Percentiles rank a stretch among this genome's conserved stretches.
Evolutionary conservation across 2,329 filamentous ascomycete species (phyloP).

Genomic region (Arthrinium phaeospermum): DNA sequence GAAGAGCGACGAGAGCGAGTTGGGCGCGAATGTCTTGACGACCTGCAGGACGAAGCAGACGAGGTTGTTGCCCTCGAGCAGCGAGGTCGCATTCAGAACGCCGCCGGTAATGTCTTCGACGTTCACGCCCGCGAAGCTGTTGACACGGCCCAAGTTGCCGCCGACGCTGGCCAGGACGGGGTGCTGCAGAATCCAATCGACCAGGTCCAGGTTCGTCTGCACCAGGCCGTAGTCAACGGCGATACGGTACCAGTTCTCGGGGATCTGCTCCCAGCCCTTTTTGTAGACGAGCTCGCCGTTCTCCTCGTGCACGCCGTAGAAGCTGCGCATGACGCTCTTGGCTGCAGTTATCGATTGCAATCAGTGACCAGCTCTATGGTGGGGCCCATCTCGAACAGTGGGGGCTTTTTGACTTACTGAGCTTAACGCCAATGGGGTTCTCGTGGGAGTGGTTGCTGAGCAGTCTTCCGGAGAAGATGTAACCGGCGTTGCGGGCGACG

Average conservation of each 20-base stretch:
- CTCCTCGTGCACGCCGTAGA: slow-evolving; percentile 50
- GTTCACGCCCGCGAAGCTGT: slow-evolving; percentile 56
- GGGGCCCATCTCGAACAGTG: too few relatives aligned
- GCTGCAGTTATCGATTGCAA: slow-evolving; percentile 29
- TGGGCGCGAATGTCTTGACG: slow-evolving; percentile 47
- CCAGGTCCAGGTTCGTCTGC: slow-evolving; percentile 46
- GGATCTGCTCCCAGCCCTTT: slow-evolving; percentile 56
- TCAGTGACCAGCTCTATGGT: background rate
- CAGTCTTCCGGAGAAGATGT: slow-evolving; percentile 49
- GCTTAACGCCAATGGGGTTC: slow-evolving; percentile 40
- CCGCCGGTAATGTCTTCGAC: slow-evolving; percentile 49
- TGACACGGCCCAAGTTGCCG: slow-evolving; percentile 56
- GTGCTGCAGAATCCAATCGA: slow-evolving; percentile 44
- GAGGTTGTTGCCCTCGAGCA: slow-evolving; percentile 54
- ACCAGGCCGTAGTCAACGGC: slow-evolving; percentile 53
- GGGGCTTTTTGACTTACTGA: slow-evolving; percentile 34
- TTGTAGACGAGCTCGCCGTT: slow-evolving; percentile 49
- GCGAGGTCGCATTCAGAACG: slow-evolving; percentile 46
- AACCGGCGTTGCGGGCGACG: slow-evolving; percentile 58
- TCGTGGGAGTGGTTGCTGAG: slow-evolving; percentile 51
- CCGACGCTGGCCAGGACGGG: slow-evolving; percentile 53
- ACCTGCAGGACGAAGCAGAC: slow-evolving; percentile 46
- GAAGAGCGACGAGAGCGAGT: slow-evolving; percentile 46
- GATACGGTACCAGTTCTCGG: slow-evolving; percentile 57
- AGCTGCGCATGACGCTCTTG: slow-evolving; percentile 49